phyloP scores from a whole-genome alignment of 1,284 basidiomycete genomes.

The Cryptococcus sp. region DNA sequence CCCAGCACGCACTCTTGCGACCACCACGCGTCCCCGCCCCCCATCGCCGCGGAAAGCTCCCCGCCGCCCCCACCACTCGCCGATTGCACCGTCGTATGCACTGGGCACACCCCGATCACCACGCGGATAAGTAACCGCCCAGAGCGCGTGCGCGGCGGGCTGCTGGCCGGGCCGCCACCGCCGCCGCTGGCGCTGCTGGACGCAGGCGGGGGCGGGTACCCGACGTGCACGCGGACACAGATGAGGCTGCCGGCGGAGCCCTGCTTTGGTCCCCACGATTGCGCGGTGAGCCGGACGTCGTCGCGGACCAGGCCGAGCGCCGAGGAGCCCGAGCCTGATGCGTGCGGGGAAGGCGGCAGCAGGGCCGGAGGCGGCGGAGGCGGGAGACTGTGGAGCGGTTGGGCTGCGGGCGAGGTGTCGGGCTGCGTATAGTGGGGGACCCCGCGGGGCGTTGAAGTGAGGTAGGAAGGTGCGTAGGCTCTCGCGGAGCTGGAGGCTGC shows the following conservation, averaged over 20 bases:
- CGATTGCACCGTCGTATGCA: conserved; percentile 31
- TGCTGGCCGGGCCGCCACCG: no score
- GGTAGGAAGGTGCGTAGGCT: no score
- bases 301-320: not conserved
- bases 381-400: not conserved
- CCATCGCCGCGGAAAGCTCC: not conserved
- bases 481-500: no score
- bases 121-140: no score
- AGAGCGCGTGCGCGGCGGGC: no score
- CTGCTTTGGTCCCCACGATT: conserved; percentile 25
- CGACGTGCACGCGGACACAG: conserved; percentile 33
- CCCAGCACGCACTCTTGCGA: conserved; percentile 18
- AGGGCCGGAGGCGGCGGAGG: no score
- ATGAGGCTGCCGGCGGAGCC: conserved; percentile 31
- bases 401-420: conserved; percentile 3
- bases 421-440: no score
- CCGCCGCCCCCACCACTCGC: conserved; percentile 3
- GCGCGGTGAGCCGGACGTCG: conserved; percentile 19
- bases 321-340: no score
- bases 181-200: conserved; percentile 4
- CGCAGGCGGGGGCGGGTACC: conserved; percentile 20
- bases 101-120: conserved; percentile 30
- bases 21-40: conserved; percentile 30
- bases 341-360: no score
- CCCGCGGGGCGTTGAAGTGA: no score